phyloP scores from a whole-genome alignment of 2,329 filamentous ascomycete species.

The Mycosphaerella arachidis region DNA sequence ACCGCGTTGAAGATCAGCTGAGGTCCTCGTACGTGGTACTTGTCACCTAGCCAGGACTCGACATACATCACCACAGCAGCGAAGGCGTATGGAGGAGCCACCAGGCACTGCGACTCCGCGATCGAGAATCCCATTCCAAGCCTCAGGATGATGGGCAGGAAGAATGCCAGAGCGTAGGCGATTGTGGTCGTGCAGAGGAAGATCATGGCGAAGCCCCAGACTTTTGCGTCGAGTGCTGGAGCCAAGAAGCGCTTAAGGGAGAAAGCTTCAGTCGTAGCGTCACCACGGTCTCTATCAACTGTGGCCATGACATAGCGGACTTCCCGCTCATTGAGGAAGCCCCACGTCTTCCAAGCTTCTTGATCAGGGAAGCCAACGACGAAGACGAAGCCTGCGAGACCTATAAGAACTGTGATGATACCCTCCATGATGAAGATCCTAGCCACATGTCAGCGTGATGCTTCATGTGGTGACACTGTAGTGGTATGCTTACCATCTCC shows the following conservation, averaged over 20 bases:
- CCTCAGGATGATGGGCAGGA: constrained; percentile 68
- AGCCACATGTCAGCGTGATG: neutral
- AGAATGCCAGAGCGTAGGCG: constrained; percentile 71
- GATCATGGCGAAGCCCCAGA: constrained; percentile 51
- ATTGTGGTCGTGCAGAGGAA: constrained; percentile 63
- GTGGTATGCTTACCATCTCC: constrained; percentile 36
- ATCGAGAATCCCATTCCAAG: constrained; percentile 60
- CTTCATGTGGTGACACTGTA: neutral
- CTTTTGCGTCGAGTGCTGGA: constrained; percentile 47
- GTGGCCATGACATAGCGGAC: constrained; percentile 43
- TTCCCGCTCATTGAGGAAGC: constrained; percentile 41
- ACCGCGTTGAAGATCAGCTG: constrained; percentile 62
- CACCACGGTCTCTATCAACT: constrained; percentile 47
- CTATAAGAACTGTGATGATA: neutral
- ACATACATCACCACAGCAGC: constrained; percentile 58
- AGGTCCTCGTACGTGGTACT: constrained; percentile 60
- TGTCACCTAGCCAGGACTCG: constrained; percentile 57
- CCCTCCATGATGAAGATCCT: constrained; percentile 2
- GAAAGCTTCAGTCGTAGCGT: constrained; percentile 45
- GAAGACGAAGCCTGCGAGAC: neutral
- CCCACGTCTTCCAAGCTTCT: neutral
- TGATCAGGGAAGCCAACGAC: neutral
- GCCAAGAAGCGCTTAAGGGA: constrained; percentile 27
- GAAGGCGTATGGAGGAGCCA: constrained; percentile 64
- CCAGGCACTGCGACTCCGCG: constrained; percentile 62